Evolutionary conservation across 2,329 filamentous ascomycete species (phyloP), one percentile per base, ranked within the genome.

Genomic region (Tolypocladium endophyticum): DNA sequence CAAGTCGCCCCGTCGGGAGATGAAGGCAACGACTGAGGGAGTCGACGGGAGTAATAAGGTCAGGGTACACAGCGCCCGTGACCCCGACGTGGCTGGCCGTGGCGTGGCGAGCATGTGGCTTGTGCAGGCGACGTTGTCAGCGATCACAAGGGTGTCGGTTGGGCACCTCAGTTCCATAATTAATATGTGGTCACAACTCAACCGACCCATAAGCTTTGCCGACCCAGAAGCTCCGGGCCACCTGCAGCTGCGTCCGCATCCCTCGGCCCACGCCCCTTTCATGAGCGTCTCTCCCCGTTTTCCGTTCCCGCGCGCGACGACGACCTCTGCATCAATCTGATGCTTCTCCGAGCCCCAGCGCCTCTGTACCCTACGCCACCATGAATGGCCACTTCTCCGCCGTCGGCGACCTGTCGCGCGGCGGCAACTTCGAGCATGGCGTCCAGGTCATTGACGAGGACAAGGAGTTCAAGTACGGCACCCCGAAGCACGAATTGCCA

Each of bases 391-490:
- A 93, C 73, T 92, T 93, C 75, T 87, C 88, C 67, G 80, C 84
- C 59, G 85, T 89, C 72, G 87, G 87, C 77, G 81, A 86, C 62
- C 79, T 81, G 76, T 81, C 84, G 69, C 77, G 79, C 63, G 80
- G 81, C 66, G 80, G 84, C 71, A 81, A 86, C 65, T 97, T 93
- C 74, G 89, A 92, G 71, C 89, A 96, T 83, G 94, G 94, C 71
- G 90, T 97, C 70, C 94, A 99, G 77, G 92, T 99, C 68, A 90
- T 99, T 71, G 91, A 97, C 73, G 75, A 74, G 63, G 92, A 92
- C 77, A 97, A 97, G 79, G 83, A 90, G 68, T 99, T 97, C 85
- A 97, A 96, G 92, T 96, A 83, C 30, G 52, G 23, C 43, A 33
- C 61, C 57, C 56, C 18, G 38, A 50, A 52, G 16, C 35, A 18